phyloP scores from a whole-genome alignment of 2,329 filamentous ascomycete genomes.

The Biscogniauxia mediterranea region DNA sequence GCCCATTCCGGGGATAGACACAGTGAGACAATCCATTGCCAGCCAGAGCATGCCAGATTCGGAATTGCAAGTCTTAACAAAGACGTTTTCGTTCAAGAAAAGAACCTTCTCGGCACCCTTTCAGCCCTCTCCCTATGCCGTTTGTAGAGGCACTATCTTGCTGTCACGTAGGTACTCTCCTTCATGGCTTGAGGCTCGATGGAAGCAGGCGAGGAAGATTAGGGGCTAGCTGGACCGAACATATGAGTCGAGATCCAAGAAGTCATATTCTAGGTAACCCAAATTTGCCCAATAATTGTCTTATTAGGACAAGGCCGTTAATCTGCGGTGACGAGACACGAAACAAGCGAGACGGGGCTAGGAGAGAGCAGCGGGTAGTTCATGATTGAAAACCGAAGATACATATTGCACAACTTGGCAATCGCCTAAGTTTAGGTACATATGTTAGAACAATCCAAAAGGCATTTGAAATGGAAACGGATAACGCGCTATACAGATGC shows the following conservation, averaged over 20 bases:
- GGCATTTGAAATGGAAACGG: background rate
- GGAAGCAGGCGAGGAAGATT: no score
- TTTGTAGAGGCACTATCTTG: background rate
- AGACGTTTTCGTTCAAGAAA: background rate
- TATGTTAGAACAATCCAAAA: background rate
- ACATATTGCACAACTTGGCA: background rate
- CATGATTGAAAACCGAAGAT: no score
- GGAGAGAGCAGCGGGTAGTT: no score
- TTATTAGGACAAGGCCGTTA: background rate
- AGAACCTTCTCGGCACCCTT: background rate
- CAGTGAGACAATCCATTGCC: constrained; percentile 18
- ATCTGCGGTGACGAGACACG: background rate
- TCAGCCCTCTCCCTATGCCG: background rate
- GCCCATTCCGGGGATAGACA: constrained; percentile 19
- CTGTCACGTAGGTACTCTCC: no score
- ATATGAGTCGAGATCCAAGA: background rate
- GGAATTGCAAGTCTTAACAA: constrained; percentile 1
- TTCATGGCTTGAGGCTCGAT: no score
- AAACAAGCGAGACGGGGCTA: no score
- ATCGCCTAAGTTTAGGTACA: background rate
- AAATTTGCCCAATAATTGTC: background rate
- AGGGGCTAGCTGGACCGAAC: background rate
- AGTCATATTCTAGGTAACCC: background rate
- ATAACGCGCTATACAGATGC: background rate
- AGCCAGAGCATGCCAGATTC: constrained; percentile 18